A percentile compares a stretch with the other conserved stretches of the same genome.
Evolutionary conservation across 495 filamentous ascomycete genomes (phyloP).

Genomic region (Beverwykella pulmonaria): DNA sequence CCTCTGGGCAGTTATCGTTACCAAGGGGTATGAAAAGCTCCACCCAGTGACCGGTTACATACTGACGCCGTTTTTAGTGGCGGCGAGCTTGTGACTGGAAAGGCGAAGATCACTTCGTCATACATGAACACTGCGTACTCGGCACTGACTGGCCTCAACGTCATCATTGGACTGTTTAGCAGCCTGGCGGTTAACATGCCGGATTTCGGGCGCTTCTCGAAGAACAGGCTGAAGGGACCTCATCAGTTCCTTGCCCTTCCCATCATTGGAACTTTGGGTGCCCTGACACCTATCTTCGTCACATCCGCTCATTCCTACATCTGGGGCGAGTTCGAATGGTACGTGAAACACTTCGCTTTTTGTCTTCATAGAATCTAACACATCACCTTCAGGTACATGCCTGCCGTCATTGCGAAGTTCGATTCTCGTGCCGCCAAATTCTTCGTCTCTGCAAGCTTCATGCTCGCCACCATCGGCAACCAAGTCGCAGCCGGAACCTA

Average conservation of each 20-base stretch:
- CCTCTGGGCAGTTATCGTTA: constrained; percentile 39
- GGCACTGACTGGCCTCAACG: constrained; percentile 50
- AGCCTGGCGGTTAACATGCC: constrained; percentile 53
- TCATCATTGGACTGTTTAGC: constrained; percentile 51
- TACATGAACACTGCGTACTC: constrained; percentile 51
- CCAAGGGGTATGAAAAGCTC: constrained; percentile 22
- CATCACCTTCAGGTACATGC: constrained; percentile 39
- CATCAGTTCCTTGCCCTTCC: constrained; percentile 50
- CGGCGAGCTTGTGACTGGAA: constrained; percentile 45
- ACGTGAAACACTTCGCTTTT: background rate
- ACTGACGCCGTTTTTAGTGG: constrained; percentile 13
- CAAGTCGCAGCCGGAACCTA: constrained; percentile 48
- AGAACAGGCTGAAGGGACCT: constrained; percentile 42
- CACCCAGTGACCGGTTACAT: background rate
- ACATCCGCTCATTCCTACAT: constrained; percentile 44
- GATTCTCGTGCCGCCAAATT: constrained; percentile 50
- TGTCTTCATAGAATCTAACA: background rate
- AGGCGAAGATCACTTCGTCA: constrained; percentile 43
- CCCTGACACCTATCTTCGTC: constrained; percentile 50
- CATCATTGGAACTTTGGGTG: constrained; percentile 49
- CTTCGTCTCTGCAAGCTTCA: constrained; percentile 46
- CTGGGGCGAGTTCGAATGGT: constrained; percentile 51
- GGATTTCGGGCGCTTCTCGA: constrained; percentile 48
- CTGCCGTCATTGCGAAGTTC: constrained; percentile 48
- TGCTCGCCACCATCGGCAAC: constrained; percentile 51